Evolutionary conservation across 1,284 basidiomycete genomes (phyloP).

Genomic region (Apiotrichum gracile): DNA sequence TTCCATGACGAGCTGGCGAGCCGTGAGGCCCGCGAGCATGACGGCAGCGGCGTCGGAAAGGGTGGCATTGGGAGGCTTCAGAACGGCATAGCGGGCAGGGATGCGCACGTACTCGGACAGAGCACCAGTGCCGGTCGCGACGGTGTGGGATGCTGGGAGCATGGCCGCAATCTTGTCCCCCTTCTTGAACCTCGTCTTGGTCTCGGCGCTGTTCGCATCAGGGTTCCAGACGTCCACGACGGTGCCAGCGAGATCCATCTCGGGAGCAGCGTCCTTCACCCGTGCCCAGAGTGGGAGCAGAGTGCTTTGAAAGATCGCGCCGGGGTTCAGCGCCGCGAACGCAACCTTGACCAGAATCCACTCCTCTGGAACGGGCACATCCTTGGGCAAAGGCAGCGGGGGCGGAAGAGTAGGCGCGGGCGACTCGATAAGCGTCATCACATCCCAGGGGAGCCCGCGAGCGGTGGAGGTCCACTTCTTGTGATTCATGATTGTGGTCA

Average conservation of each 20-base stretch:
- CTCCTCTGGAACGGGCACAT: neutral
- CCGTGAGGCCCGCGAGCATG: slow-evolving; percentile 7
- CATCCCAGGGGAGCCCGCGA: slow-evolving; percentile 9
- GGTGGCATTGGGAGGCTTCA: neutral
- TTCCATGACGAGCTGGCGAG: slow-evolving; percentile 3
- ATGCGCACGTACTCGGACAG: slow-evolving; percentile 4
- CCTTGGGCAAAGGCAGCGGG: slow-evolving; percentile 1
- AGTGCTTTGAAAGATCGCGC: slow-evolving; percentile 7
- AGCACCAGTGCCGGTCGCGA: slow-evolving; percentile 7
- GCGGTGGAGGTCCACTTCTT: neutral
- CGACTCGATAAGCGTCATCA: neutral
- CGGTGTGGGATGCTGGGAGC: neutral
- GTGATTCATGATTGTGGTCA: neutral
- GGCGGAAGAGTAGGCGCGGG: slow-evolving; percentile 4
- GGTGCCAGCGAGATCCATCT: slow-evolving; percentile 11
- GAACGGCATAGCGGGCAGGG: slow-evolving; percentile 4
- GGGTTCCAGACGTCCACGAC: slow-evolving; percentile 12
- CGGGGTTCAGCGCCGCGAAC: slow-evolving; percentile 8
- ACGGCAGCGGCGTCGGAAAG: neutral
- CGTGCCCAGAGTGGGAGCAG: neutral
- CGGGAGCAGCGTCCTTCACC: neutral
- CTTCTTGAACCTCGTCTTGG: neutral
- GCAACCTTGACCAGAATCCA: slow-evolving; percentile 9
- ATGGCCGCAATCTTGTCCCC: slow-evolving; percentile 10
- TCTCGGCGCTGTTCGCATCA: neutral